Conservation (phyloP, 768 basidiomycete species). For the Mycena kentingensis region DNA sequence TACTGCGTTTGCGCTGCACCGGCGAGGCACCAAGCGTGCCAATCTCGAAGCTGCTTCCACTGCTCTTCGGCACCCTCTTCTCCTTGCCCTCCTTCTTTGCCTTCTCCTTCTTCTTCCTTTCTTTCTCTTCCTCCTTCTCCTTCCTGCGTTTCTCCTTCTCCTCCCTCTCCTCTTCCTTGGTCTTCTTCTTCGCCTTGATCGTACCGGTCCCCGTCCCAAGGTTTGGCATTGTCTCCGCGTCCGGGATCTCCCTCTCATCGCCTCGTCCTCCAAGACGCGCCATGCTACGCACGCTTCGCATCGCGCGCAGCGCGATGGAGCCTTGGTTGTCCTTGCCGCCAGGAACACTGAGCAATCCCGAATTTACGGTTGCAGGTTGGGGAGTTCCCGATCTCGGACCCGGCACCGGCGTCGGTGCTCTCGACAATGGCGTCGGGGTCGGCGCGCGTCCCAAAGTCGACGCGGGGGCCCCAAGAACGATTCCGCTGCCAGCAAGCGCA, state of each 20-base stretch:
- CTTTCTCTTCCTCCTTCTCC: slow-evolving; percentile 28
- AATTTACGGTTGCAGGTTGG: no score
- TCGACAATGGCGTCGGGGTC: slow-evolving; percentile 16
- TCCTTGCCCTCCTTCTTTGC: slow-evolving; percentile 34
- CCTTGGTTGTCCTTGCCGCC: slow-evolving; percentile 37
- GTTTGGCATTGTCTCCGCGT: slow-evolving; percentile 37
- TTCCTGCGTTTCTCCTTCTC: slow-evolving; percentile 32
- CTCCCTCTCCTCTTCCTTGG: slow-evolving; percentile 30
- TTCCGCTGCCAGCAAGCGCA: slow-evolving; percentile 20
- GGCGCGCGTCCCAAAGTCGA: slow-evolving; percentile 21
- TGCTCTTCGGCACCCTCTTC: slow-evolving; percentile 44
- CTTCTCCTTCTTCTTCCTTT: slow-evolving; percentile 32
- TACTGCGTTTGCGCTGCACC: slow-evolving; percentile 60
- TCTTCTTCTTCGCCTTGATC: slow-evolving; percentile 31
- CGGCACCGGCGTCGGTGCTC: slow-evolving; percentile 23
- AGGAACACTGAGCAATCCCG: slow-evolving; percentile 41
- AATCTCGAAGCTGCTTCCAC: slow-evolving; percentile 68
- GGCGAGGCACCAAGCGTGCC: slow-evolving; percentile 54
- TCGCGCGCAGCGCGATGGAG: slow-evolving; percentile 78
- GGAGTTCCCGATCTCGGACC: slow-evolving; percentile 40
- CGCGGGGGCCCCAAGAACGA: slow-evolving; percentile 10
- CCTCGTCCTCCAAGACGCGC: slow-evolving; percentile 53
- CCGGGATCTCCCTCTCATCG: slow-evolving; percentile 30
- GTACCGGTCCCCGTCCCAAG: slow-evolving; percentile 42
- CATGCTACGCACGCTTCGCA: slow-evolving; percentile 77